These are phyloP conservation scores for Pestalotiopsis sp. DNA, from an alignment of 2,329 filamentous ascomycete species.

Conservation along the genomic window DNA sequence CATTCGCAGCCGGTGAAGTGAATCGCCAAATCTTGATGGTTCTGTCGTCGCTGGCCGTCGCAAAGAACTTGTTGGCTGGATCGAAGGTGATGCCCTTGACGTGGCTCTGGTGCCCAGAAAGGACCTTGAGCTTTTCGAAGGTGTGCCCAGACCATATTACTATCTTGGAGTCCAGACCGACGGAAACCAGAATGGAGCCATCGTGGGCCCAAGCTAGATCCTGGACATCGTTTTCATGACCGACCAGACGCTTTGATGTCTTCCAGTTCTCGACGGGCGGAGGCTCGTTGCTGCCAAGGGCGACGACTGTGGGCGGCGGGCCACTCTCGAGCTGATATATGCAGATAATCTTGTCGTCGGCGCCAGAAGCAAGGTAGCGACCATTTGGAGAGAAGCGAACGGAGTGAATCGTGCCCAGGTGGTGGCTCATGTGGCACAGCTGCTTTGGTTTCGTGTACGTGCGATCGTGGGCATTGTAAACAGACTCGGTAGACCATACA, in stretches of 20 bases:
- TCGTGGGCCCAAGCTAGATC: constrained; percentile 97
- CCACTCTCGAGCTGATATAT: constrained; percentile 89
- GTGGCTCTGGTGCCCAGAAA: constrained; percentile 92
- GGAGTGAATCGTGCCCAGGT: constrained; percentile 94
- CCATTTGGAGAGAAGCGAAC: constrained; percentile 96
- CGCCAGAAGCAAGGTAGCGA: constrained; percentile 92
- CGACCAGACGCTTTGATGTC: constrained; percentile 87
- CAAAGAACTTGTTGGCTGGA: constrained; percentile 98
- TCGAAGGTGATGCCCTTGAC: constrained; percentile 99
- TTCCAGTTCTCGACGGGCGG: constrained; percentile 98
- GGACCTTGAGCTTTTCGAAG: constrained; percentile 94
- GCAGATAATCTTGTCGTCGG: constrained; percentile 98
- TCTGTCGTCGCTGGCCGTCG: constrained; percentile 94
- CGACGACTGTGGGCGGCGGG: constrained; percentile 71
- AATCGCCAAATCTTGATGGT: constrained; percentile 97
- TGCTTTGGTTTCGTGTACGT: constrained; percentile 80
- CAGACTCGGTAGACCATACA: constrained; percentile 95
- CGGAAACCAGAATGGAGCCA: constrained; percentile 92
- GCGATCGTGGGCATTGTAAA: constrained; percentile 75
- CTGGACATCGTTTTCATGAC: constrained; percentile 98
- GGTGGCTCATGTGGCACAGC: constrained; percentile 96
- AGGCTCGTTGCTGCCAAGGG: constrained; percentile 80
- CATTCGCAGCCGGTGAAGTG: constrained; percentile 85
- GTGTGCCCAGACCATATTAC: constrained; percentile 98
- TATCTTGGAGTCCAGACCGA: constrained; percentile 95